Base-by-base conservation (phyloP, 1,139 yeast genomes). In the Wickerhamomyces sp. region DNA sequence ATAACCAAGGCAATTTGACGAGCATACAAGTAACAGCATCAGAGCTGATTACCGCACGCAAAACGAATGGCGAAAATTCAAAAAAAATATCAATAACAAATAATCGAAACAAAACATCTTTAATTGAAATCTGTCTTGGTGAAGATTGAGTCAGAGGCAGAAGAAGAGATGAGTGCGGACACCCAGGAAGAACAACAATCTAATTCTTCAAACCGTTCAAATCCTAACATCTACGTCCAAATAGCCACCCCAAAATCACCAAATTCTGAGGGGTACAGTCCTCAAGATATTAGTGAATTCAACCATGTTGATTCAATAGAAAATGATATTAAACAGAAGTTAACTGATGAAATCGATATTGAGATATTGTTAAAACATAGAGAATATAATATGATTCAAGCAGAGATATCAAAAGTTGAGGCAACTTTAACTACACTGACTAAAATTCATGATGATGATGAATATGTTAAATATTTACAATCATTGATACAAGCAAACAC, bases 341-440 rank as follows among this genome's bases (percentile, higher is more conserved):
- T 68, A 13, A 41, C 59, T 49, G 72, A 57, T 57, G 66, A 55
- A 57, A 82, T 86, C 32, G 88, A 85, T 60, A 63, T 84, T 45
- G 94, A 86, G 61, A 81, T 85, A 14, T 64, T 86, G 41, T 68
- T 85, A 51, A 84, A 83, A 52, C 90, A 84, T 62, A 75, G 81
- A 47, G 91, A 86, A 61, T 67, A 81, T 42, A 68, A 72, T 27
- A 63, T 74, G 39, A 73, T 84, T 6, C 79, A 81, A 49, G 76
- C 75, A 48, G 91, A 85, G 57, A 73, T 83, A 10, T 76, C 79
- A 31, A 80, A 80, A 55, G 79, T 84, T 30, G 85, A 82, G 57
- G 73, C 83, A 2, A 82, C 79, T 53, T 66, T 81, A 72, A 65
- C 76, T 10, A 69, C 79, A 2, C 60, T 82, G 52, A 65, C 79